Evolutionary conservation across 441 rosid genomes (phyloP).

Genomic region (Arabidopsis hybrid): DNA sequence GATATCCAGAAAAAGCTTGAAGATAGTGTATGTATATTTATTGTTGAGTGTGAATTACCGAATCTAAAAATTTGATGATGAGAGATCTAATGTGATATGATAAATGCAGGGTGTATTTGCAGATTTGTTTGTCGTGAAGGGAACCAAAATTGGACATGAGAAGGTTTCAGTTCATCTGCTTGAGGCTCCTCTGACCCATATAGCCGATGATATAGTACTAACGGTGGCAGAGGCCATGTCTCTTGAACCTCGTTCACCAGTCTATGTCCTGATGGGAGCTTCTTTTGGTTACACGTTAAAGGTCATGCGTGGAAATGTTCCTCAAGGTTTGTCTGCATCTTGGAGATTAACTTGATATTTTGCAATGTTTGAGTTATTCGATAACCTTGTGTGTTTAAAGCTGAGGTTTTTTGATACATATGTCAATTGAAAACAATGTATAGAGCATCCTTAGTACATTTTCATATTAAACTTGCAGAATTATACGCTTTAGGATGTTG

Average conservation of each 20-base stretch:
- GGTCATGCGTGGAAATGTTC: constrained; percentile 79
- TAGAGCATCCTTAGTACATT: neutral
- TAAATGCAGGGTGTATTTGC: constrained; percentile 85
- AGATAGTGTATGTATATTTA: constrained; percentile 67
- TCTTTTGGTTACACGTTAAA: constrained; percentile 70
- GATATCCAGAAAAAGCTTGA: constrained; percentile 85
- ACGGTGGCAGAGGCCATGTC: constrained; percentile 99
- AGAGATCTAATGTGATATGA: constrained; percentile 20
- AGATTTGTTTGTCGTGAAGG: constrained; percentile 89
- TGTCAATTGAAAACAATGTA: neutral
- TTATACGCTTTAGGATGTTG: constrained; percentile 1
- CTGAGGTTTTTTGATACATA: constrained; percentile 22
- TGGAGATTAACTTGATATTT: neutral
- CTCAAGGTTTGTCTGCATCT: constrained; percentile 67
- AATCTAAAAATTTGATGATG: constrained; percentile 29
- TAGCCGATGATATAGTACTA: constrained; percentile 77
- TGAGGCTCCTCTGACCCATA: constrained; percentile 71
- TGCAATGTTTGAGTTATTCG: constrained; percentile 9
- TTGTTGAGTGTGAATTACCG: constrained; percentile 31
- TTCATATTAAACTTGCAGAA: neutral
- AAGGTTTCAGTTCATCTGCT: constrained; percentile 81
- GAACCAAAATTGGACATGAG: constrained; percentile 88
- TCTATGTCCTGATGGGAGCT: constrained; percentile 86
- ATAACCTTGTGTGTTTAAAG: constrained; percentile 26
- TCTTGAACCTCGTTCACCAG: constrained; percentile 91